Evolutionary conservation across 495 filamentous ascomycete genomes (phyloP).

Genomic region (Stereocaulon alpinum): DNA sequence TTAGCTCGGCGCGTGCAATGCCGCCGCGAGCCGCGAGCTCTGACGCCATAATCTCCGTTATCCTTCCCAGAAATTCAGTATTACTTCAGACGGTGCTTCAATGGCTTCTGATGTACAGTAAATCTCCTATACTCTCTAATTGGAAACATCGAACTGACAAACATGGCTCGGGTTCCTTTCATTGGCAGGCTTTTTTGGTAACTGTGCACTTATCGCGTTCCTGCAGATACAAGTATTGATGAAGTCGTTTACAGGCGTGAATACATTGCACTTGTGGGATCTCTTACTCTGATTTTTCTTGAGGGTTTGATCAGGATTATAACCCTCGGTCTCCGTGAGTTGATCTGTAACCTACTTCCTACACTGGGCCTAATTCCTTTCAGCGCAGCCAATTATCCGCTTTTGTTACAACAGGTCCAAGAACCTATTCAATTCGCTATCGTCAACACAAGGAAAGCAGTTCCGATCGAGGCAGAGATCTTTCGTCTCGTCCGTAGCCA

Average conservation of each 20-base stretch:
- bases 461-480: constrained; percentile 40
- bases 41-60: background rate
- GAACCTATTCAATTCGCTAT: constrained; percentile 68
- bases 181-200: constrained; percentile 71
- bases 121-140: background rate
- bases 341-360: constrained; percentile 6
- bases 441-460: constrained; percentile 54
- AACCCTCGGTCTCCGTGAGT: constrained; percentile 77
- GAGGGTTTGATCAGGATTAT: constrained; percentile 78
- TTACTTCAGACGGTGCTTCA: too few relatives aligned
- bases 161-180: constrained; percentile 69
- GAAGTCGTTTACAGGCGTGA: constrained; percentile 45
- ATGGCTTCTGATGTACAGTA: constrained; percentile 10
- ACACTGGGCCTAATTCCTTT: constrained; percentile 19
- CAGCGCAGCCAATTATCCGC: constrained; percentile 65
- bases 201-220: constrained; percentile 20
- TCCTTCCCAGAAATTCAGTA: too few relatives aligned
- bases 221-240: background rate
- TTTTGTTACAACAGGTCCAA: constrained; percentile 79
- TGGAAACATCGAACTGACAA: background rate
- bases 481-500: constrained; percentile 41
- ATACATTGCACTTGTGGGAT: constrained; percentile 75
- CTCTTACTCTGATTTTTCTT: constrained; percentile 67
- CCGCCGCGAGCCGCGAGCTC: background rate
- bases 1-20: too few relatives aligned